phyloP scores from a whole-genome alignment of 2,329 filamentous ascomycete species.

The Neopestalotiopsis sp. region DNA sequence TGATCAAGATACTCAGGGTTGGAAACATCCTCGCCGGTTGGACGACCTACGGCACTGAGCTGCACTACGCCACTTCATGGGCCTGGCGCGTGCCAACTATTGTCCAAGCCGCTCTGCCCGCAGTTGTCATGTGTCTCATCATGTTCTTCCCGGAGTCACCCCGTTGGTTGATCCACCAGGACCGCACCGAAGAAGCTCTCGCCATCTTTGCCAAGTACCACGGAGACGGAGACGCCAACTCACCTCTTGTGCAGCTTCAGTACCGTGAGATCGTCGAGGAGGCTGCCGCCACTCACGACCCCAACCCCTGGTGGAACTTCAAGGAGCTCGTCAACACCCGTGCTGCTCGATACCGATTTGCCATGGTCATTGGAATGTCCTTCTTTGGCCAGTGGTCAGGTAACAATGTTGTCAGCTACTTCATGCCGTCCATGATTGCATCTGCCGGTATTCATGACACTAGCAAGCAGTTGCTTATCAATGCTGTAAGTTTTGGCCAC shows the following conservation, averaged over 20 bases:
- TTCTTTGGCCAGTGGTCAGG: constrained; percentile 57
- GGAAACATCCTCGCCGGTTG: constrained; percentile 62
- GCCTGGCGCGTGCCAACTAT: constrained; percentile 66
- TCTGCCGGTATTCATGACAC: constrained; percentile 44
- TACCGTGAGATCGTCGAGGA: constrained; percentile 61
- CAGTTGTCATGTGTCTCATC: constrained; percentile 49
- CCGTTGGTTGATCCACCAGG: constrained; percentile 42
- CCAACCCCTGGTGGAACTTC: constrained; percentile 67
- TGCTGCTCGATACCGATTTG: constrained; percentile 52
- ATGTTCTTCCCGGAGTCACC: constrained; percentile 40
- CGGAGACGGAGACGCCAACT: constrained; percentile 58
- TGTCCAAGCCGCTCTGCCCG: constrained; percentile 51
- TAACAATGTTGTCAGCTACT: constrained; percentile 49
- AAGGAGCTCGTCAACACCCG: constrained; percentile 55
- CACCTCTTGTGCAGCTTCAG: constrained; percentile 59
- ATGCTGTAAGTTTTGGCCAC: constrained; percentile 29
- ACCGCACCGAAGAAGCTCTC: constrained; percentile 60
- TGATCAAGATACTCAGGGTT: constrained; percentile 19
- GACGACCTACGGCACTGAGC: constrained; percentile 49
- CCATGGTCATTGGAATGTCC: constrained; percentile 55
- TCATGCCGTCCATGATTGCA: constrained; percentile 47
- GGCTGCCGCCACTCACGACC: constrained; percentile 49
- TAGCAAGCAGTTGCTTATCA: constrained; percentile 46
- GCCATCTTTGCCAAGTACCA: constrained; percentile 64
- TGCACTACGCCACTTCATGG: constrained; percentile 45